Base-by-base conservation (phyloP, 2,329 filamentous ascomycete species). In the Fusarium bulbicola region DNA sequence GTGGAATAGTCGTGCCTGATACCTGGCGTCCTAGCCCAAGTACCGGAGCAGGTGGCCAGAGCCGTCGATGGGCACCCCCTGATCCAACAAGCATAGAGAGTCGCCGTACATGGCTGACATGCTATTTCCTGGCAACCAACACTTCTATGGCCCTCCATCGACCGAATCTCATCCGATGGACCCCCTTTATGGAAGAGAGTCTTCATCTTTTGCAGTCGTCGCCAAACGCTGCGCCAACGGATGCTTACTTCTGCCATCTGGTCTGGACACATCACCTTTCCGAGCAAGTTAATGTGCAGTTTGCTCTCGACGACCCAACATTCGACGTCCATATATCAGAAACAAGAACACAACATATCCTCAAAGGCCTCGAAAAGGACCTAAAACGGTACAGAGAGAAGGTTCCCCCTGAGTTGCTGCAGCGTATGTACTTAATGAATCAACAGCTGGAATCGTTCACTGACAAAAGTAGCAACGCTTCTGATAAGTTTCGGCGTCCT, bases 231-330 rank as follows among this genome's bases (percentile, higher is more conserved):
- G 84, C 86, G 12, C 86, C 88, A 0, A 86, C 87, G 5, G 90
- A 92, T 78, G 82, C 83, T 63, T 87, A 87, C 63, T 83, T 92
- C 20, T 90, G 88, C 63, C 88, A 90, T 49, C 82, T 91, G 21
- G 86, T 90, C 3, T 88, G 87, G 83, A 86, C 89, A 34, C 87
- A 91, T 72, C 87, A 86, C 58, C 83, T 94, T 49, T 89, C 89
- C 4, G 93, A 95, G 79, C 91, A 94, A 65, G 87, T 93, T 21
- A 88, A 89, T 15, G 83, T 87, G 36, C 90, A 92, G 73, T 92
- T 94, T 68, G 87, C 86, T 10, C 87, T 92, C 79, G 91, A 94
- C 69, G 92, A 94, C 62, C 86, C 89, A 2, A 83, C 83, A 8
- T 84, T 86, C 12, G 82, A 83, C 14, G 81, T 87, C 20, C 86